phyloP scores from a whole-genome alignment of 495 filamentous ascomycete genomes.

The Talaromyces proteolyticus region DNA sequence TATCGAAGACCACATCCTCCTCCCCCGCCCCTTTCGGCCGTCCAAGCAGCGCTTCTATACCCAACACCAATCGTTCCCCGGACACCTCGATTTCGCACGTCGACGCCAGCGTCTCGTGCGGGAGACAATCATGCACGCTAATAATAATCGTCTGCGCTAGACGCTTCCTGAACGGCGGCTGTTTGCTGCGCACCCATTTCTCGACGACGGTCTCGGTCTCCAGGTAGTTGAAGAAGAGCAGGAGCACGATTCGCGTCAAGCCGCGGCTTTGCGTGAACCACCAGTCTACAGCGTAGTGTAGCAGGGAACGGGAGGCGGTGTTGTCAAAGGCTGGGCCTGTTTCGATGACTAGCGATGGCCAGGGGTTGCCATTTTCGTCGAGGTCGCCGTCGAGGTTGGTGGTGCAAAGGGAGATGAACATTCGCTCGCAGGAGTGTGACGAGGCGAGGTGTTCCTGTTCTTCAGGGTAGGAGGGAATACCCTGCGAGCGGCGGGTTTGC shows the following conservation, averaged over 20 bases:
- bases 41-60: neutral
- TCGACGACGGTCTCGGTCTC: neutral
- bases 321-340: neutral
- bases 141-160: neutral
- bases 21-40: neutral
- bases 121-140: neutral
- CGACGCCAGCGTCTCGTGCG: neutral
- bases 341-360: slow-evolving; percentile 3
- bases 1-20: neutral
- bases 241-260: slow-evolving; percentile 7
- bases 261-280: slow-evolving; percentile 12
- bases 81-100: neutral
- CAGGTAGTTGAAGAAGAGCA: slow-evolving; percentile 1
- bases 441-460: neutral
- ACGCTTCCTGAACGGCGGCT: neutral
- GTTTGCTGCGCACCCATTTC: neutral
- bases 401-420: neutral
- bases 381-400: neutral
- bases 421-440: neutral
- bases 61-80: neutral
- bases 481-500: neutral
- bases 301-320: neutral
- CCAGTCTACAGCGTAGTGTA: slow-evolving; percentile 1
- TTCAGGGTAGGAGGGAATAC: neutral
- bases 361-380: neutral